Conservation (phyloP, 257 asterid species). For the Jasminum sambac region DNA sequence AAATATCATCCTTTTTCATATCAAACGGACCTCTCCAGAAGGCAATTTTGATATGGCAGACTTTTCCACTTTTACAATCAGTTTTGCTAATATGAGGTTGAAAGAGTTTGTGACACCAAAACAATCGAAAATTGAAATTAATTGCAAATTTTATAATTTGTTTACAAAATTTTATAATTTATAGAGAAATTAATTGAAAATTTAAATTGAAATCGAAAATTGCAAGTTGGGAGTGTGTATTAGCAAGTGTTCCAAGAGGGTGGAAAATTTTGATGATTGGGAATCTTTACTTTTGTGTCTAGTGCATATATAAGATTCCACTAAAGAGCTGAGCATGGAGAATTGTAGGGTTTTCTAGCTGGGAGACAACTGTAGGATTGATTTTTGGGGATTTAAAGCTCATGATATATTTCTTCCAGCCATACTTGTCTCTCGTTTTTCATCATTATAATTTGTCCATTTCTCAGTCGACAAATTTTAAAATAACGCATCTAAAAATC, state of each 20-base stretch:
- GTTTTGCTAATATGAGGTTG: too few relatives aligned
- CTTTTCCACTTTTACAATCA: too few relatives aligned
- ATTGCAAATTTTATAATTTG: too few relatives aligned
- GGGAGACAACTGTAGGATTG: slow-evolving; percentile 22
- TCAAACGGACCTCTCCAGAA: too few relatives aligned
- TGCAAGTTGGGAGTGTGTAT: not conserved
- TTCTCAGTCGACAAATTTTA: not conserved
- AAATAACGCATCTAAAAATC: not conserved
- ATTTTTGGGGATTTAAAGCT: not conserved
- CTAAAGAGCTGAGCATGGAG: not conserved
- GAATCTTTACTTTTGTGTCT: not conserved
- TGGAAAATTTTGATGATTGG: not conserved
- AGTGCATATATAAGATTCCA: not conserved
- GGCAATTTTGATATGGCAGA: too few relatives aligned
- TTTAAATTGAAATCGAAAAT: too few relatives aligned
- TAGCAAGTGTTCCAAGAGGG: not conserved
- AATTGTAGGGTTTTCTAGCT: slow-evolving; percentile 6
- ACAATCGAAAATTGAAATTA: too few relatives aligned
- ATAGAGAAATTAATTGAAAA: too few relatives aligned
- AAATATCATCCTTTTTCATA: not conserved
- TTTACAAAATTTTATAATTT: too few relatives aligned
- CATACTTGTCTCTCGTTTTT: not conserved
- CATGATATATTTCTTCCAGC: not conserved
- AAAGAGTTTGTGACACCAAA: too few relatives aligned
- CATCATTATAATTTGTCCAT: not conserved